Evolutionary conservation across 1,139 yeast species (phyloP), one percentile per base, ranked within the genome.

Genomic region (Kodamaea derodonti): DNA sequence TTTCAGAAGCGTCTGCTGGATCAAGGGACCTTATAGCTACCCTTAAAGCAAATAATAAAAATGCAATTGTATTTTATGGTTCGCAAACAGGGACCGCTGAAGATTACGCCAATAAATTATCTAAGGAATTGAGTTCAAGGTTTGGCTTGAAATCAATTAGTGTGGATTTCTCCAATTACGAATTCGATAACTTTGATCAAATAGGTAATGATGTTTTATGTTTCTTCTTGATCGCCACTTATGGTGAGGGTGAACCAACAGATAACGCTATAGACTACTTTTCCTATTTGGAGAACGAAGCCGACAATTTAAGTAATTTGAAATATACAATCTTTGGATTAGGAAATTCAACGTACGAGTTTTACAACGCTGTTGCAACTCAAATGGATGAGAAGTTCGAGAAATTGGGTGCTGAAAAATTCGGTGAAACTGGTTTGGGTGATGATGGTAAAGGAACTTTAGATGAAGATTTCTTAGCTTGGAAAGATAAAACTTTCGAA

Each of bases 31-130:
- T 94, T 32, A 71, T 80, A 22, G 78, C 79, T 42, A 78, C 78
- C 12, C 64, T 88, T 48, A 66, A 69, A 36, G 66, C 69, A 31
- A 80, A 81, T 50, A 70, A 75, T 43, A 90, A 92, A 61, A 82
- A 84, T 48, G 82, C 85, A 32, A 68, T 84, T 27, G 80, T 92
- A n/a, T 75, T 92, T 46, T 94, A 75, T 56, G 97, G 96, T 4
- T 90, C 98, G 4, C 99, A 92, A 63, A 94, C 99, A 10, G 99
- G 99, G 46, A 92, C 99, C n/a, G 95, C 98, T 32, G 98, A 92
- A 62, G 98, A 92, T 57, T 92, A 88, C 51, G 95, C 97, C 14
- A 76, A 84, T 48, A 85, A 94, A 57, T 79, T 88, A 48, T 78
- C 95, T 32, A 88, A 88, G 58, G 98, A 92, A 58, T 78, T 92